Evolutionary conservation across 179 eudicot species (phyloP).

Genomic region (Gypsophila paniculata): DNA sequence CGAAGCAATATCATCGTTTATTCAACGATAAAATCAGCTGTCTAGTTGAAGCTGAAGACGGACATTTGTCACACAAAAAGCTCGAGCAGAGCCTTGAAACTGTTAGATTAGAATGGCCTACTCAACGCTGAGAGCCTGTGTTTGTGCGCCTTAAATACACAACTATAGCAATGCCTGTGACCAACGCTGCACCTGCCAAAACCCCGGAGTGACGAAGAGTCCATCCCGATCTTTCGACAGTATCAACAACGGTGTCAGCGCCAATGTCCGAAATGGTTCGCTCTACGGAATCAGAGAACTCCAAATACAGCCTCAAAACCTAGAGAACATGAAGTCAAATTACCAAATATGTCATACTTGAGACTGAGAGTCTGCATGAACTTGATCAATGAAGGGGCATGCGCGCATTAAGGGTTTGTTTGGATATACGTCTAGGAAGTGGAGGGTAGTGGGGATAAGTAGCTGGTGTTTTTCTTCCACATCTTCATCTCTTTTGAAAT

Average conservation of each 20-base stretch:
- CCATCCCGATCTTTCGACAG: slow-evolving; percentile 37
- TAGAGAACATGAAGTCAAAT: slow-evolving; percentile 20
- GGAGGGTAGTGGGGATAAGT: not conserved
- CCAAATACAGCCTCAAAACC: slow-evolving; percentile 82
- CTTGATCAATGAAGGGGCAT: not conserved
- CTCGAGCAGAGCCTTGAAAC: slow-evolving; percentile 20
- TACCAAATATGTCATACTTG: not conserved
- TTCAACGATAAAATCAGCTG: slow-evolving; percentile 3
- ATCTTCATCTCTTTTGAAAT: no score
- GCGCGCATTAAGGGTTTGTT: not conserved
- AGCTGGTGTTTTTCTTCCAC: no score
- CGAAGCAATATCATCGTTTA: not conserved
- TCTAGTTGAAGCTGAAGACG: slow-evolving; percentile 15
- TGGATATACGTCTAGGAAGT: no score
- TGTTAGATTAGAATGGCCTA: slow-evolving; percentile 15
- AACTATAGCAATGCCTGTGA: slow-evolving; percentile 58
- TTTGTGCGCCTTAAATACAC: slow-evolving; percentile 64
- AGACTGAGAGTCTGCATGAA: not conserved
- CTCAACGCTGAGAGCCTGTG: slow-evolving; percentile 3
- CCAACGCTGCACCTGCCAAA: slow-evolving; percentile 57
- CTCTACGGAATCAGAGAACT: slow-evolving; percentile 45
- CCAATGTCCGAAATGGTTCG: slow-evolving; percentile 27
- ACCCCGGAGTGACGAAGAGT: slow-evolving; percentile 47
- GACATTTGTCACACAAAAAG: slow-evolving; percentile 13
- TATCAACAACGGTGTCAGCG: slow-evolving; percentile 12